phyloP scores from a whole-genome alignment of 2,329 filamentous ascomycete genomes.

The Curvularia verruculosa region DNA sequence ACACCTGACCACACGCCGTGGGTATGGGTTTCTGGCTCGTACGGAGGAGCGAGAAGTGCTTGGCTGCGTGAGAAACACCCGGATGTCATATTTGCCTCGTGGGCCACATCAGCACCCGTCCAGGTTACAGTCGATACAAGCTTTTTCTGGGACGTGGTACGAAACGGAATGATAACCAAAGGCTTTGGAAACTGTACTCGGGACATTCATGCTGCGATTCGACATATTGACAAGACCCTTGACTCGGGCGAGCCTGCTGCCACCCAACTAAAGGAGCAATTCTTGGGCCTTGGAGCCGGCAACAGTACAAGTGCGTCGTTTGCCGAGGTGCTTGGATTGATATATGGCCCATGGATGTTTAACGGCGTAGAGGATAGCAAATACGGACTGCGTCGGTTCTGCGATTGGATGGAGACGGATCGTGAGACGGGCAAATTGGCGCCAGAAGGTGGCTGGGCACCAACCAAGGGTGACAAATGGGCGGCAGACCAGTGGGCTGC shows the following conservation, averaged over 20 bases:
- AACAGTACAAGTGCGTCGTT: conserved; percentile 49
- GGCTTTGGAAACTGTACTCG: conserved; percentile 56
- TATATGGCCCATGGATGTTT: neutral
- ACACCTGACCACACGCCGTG: conserved; percentile 47
- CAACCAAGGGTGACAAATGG: conserved; percentile 46
- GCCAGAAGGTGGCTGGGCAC: neutral
- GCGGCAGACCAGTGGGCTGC: conserved; percentile 52
- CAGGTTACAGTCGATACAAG: conserved; percentile 58
- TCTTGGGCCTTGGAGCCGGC: conserved; percentile 56
- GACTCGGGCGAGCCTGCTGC: conserved; percentile 41
- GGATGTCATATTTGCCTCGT: conserved; percentile 47
- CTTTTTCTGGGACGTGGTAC: conserved; percentile 59
- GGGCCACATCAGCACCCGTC: conserved; percentile 49
- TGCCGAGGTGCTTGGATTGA: neutral
- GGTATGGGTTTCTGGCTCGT: conserved; percentile 49
- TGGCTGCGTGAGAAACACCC: conserved; percentile 50
- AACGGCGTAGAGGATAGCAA: neutral
- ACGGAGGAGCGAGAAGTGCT: conserved; percentile 49
- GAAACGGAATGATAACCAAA: conserved; percentile 52
- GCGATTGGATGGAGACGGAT: neutral
- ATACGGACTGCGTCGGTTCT: neutral
- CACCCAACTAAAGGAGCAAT: conserved; percentile 54
- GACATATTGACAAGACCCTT: conserved; percentile 57
- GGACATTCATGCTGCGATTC: conserved; percentile 57
- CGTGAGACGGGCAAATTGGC: neutral